phyloP scores from a whole-genome alignment of 768 basidiomycete species.

The Suillus subluteus region DNA sequence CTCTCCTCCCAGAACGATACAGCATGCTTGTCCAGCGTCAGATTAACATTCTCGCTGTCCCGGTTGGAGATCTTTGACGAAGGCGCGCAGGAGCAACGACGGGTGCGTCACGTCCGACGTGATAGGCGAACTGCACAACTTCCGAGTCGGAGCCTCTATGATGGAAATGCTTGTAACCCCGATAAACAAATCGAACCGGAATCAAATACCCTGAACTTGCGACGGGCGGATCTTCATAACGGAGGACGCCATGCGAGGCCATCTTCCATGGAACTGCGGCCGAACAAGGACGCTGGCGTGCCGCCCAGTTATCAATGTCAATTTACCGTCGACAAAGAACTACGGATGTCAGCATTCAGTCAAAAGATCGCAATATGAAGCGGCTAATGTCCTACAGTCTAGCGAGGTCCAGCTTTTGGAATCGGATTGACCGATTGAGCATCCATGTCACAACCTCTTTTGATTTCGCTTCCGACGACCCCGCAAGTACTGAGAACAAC shows the following conservation, averaged over 20 bases:
- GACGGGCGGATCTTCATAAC: constrained; percentile 33
- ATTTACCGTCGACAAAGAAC: not conserved
- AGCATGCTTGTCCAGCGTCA: constrained; percentile 66
- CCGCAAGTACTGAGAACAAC: not conserved
- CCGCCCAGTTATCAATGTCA: not conserved
- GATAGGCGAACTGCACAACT: constrained; percentile 60
- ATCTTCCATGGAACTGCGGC: no score
- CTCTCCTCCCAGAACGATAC: constrained; percentile 64
- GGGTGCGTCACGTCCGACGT: constrained; percentile 56
- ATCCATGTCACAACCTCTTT: not conserved
- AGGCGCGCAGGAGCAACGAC: constrained; percentile 64
- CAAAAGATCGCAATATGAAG: not conserved
- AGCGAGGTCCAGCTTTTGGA: not conserved
- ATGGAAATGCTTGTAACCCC: constrained; percentile 78
- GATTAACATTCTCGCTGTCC: constrained; percentile 42
- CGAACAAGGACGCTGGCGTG: no score
- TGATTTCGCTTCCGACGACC: not conserved
- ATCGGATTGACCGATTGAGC: not conserved
- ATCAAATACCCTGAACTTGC: constrained; percentile 18
- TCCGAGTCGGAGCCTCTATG: constrained; percentile 70
- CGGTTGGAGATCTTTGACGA: constrained; percentile 52
- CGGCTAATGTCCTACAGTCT: not conserved
- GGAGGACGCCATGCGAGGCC: constrained; percentile 45
- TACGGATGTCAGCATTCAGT: not conserved
- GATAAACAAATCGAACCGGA: not conserved